phyloP scores from a whole-genome alignment of 1,284 basidiomycete genomes.

The Phellinidium pouzarii region DNA sequence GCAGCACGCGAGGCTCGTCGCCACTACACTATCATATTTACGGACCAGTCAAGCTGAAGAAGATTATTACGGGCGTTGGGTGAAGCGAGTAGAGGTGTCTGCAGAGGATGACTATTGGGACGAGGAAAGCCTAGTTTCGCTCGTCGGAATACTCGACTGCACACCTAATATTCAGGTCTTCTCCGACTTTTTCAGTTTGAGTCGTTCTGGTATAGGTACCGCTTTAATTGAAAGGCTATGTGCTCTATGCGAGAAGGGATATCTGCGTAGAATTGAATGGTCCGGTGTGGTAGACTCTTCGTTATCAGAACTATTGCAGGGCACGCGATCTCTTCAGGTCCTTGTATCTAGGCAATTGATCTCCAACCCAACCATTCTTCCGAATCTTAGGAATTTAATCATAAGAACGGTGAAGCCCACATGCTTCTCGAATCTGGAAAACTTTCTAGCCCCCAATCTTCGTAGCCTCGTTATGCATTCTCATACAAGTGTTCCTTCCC shows the following conservation, averaged over 20 bases:
- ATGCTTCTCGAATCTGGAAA: background rate
- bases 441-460: constrained; percentile 4
- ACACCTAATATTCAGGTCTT: constrained; percentile 14
- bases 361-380: background rate
- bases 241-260: constrained; percentile 2
- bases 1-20: constrained; percentile 25
- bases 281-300: background rate
- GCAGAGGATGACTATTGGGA: constrained; percentile 13
- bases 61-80: constrained; percentile 9
- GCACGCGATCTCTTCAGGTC: constrained; percentile 12
- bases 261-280: constrained; percentile 12
- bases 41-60: background rate
- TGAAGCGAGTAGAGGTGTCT: constrained; percentile 14
- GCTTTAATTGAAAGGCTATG: constrained; percentile 2
- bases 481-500: background rate
- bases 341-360: constrained; percentile 5
- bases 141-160: constrained; percentile 5
- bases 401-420: constrained; percentile 1
- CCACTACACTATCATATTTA: constrained; percentile 19
- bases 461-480: constrained; percentile 6
- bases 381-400: constrained; percentile 4
- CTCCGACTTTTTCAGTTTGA: constrained; percentile 13
- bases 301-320: constrained; percentile 1
- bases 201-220: background rate
- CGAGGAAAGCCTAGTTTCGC: constrained; percentile 3